Evolutionary conservation across 768 basidiomycete genomes (phyloP).

Genomic region (Chlorophyllum brunneum): DNA sequence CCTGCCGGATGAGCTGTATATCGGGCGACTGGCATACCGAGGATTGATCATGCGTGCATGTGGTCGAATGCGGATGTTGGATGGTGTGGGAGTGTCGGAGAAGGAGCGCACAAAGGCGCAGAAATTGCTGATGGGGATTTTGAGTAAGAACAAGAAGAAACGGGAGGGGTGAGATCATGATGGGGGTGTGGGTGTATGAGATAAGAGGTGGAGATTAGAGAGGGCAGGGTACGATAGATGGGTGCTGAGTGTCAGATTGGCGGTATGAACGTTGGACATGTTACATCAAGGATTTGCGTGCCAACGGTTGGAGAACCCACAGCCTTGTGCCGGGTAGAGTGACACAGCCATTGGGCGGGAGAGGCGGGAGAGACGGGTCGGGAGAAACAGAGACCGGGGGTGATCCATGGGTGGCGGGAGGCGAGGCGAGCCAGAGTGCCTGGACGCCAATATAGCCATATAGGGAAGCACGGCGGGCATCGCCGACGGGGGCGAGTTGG

Average conservation of each 20-base stretch:
- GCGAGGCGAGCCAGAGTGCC: background rate
- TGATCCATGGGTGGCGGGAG: constrained; percentile 1
- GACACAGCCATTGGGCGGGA: background rate
- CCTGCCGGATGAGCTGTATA: constrained; percentile 85
- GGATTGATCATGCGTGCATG: constrained; percentile 83
- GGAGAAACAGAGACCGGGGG: background rate
- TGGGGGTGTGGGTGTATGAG: constrained; percentile 16
- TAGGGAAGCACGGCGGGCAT: constrained; percentile 13
- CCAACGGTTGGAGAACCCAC: constrained; percentile 2
- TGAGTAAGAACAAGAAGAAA: constrained; percentile 20
- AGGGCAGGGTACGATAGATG: constrained; percentile 16
- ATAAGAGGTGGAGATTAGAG: constrained; percentile 17
- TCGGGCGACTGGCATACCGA: constrained; percentile 84
- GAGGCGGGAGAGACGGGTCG: background rate
- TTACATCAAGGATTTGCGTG: constrained; percentile 16
- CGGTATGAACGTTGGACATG: constrained; percentile 11
- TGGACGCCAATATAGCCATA: constrained; percentile 24
- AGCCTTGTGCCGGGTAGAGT: constrained; percentile 14
- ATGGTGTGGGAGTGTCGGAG: constrained; percentile 79
- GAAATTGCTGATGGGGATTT: constrained; percentile 58
- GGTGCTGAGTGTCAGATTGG: constrained; percentile 6
- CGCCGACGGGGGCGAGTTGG: constrained; percentile 14
- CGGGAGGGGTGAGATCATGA: constrained; percentile 15
- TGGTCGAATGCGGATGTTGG: constrained; percentile 62
- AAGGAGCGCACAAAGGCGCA: constrained; percentile 86